phyloP scores from a whole-genome alignment of 2,329 filamentous ascomycete genomes.

The Ascochyta rabiei region DNA sequence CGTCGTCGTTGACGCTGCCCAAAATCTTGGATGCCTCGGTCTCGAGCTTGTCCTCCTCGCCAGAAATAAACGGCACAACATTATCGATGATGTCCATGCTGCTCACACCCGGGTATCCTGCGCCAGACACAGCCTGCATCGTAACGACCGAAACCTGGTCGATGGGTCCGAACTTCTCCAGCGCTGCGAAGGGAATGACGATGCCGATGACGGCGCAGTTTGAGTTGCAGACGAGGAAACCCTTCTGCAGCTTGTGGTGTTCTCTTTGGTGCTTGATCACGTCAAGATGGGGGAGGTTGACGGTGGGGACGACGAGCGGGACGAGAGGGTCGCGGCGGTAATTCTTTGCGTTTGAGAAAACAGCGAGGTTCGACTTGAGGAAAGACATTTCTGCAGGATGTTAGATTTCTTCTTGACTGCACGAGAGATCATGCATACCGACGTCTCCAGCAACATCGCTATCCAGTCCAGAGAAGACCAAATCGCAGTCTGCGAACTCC shows the following conservation, averaged over 20 bases:
- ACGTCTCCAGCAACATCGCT: slow-evolving; percentile 91
- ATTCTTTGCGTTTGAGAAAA: slow-evolving; percentile 99
- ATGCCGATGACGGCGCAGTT: slow-evolving; percentile 98
- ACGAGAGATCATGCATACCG: slow-evolving; percentile 60
- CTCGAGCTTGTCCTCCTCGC: slow-evolving; percentile 96
- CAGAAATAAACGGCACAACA: slow-evolving; percentile 89
- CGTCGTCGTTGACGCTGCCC: slow-evolving; percentile 72
- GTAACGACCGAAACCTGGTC: slow-evolving; percentile 84
- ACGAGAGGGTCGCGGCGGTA: slow-evolving; percentile 89
- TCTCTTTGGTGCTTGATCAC: slow-evolving; percentile 88
- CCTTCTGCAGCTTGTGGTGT: slow-evolving; percentile 74
- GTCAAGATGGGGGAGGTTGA: slow-evolving; percentile 86
- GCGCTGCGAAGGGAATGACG: slow-evolving; percentile 90
- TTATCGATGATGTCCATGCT: slow-evolving; percentile 97
- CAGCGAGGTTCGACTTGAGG: slow-evolving; percentile 81
- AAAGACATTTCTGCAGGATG: slow-evolving; percentile 75
- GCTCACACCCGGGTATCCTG: slow-evolving; percentile 86
- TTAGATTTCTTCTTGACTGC: neutral
- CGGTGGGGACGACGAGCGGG: slow-evolving; percentile 91
- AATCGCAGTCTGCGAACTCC: slow-evolving; percentile 86
- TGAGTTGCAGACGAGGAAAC: slow-evolving; percentile 96
- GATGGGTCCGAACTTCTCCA: slow-evolving; percentile 82
- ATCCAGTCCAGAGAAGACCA: slow-evolving; percentile 92
- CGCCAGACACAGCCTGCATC: slow-evolving; percentile 92
- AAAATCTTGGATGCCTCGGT: slow-evolving; percentile 95